These are phyloP conservation scores for Wickerhamiella allomyrinae DNA, from an alignment of 805 yeast species.

Conservation along the genomic window DNA sequence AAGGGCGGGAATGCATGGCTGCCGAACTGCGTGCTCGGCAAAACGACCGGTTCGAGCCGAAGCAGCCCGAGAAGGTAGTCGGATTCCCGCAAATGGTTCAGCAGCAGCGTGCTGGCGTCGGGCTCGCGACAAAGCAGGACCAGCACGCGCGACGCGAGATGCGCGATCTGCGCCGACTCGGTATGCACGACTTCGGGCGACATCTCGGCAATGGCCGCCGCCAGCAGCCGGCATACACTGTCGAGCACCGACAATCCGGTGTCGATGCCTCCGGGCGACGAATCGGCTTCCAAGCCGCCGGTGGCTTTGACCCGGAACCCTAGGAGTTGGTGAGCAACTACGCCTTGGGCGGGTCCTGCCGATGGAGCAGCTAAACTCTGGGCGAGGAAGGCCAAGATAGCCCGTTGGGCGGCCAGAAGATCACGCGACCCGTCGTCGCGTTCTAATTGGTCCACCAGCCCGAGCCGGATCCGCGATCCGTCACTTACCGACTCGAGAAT, in stretches of 20 bases:
- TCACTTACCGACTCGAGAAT: constrained; percentile 67
- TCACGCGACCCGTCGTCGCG: constrained; percentile 20
- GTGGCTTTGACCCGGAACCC: constrained; percentile 51
- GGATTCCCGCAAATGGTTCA: constrained; percentile 38
- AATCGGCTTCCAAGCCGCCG: constrained; percentile 35
- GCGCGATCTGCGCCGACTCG: constrained; percentile 20
- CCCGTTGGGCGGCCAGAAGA: constrained; percentile 32
- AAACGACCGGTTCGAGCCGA: constrained; percentile 40
- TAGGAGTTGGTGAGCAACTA: constrained; percentile 59
- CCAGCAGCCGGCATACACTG: constrained; percentile 37
- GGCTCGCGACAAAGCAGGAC: constrained; percentile 46
- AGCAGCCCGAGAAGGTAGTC: constrained; percentile 40
- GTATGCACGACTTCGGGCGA: constrained; percentile 30
- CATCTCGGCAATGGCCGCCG: constrained; percentile 32
- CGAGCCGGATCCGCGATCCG: constrained; percentile 53
- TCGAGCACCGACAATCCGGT: constrained; percentile 43
- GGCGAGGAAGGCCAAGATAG: constrained; percentile 44
- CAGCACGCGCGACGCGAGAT: constrained; percentile 35
- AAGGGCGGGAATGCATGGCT: constrained; percentile 27
- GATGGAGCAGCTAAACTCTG: constrained; percentile 28
- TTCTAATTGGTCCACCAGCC: constrained; percentile 56
- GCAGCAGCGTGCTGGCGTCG: constrained; percentile 36
- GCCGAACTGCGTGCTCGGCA: constrained; percentile 23
- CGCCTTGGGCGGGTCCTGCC: constrained; percentile 29
- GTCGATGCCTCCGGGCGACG: constrained; percentile 35